phyloP scores from a whole-genome alignment of 805 yeast genomes.

The Metschnikowia lachancei region DNA sequence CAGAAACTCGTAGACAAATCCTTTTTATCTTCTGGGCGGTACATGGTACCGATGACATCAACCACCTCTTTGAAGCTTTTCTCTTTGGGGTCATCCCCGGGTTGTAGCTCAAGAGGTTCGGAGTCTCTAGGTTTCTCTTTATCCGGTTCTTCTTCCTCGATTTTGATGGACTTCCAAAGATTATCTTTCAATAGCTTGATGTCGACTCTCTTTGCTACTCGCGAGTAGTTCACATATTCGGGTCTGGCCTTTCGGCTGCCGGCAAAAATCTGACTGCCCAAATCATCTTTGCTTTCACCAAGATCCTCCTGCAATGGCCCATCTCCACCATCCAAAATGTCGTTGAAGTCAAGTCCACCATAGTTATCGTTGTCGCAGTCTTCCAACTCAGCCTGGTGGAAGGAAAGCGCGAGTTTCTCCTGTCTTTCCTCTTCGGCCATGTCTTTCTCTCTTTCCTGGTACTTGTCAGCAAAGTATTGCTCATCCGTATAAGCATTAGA shows the following conservation, averaged over 20 bases:
- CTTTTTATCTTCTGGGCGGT: constrained; percentile 52
- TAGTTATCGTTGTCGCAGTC: constrained; percentile 38
- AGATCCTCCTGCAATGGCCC: constrained; percentile 10
- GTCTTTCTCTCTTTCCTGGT: constrained; percentile 37
- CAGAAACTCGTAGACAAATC: constrained; percentile 84
- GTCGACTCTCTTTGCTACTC: constrained; percentile 76
- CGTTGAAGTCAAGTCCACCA: constrained; percentile 44
- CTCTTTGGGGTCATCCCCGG: constrained; percentile 24
- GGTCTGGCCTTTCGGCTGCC: constrained; percentile 33
- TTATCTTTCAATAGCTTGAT: constrained; percentile 70
- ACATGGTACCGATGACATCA: constrained; percentile 47
- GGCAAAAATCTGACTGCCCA: constrained; percentile 21
- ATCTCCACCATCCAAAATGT: constrained; percentile 35
- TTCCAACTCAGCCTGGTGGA: constrained; percentile 42
- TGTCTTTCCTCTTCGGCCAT: constrained; percentile 32
- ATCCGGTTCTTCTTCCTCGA: constrained; percentile 14
- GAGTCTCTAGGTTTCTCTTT: constrained; percentile 7
- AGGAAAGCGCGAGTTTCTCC: constrained; percentile 34
- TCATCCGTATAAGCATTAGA: constrained; percentile 52
- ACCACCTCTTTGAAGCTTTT: constrained; percentile 46
- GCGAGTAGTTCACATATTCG: constrained; percentile 55
- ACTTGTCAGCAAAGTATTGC: constrained; percentile 69
- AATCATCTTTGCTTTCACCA: constrained; percentile 15
- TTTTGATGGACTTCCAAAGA: constrained; percentile 59
- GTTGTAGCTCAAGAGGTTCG: constrained; percentile 19